Percentiles rank a stretch among this genome's conserved stretches.
Conservation (phyloP, 257 asterid genomes). For the Solanum arcanum region DNA sequence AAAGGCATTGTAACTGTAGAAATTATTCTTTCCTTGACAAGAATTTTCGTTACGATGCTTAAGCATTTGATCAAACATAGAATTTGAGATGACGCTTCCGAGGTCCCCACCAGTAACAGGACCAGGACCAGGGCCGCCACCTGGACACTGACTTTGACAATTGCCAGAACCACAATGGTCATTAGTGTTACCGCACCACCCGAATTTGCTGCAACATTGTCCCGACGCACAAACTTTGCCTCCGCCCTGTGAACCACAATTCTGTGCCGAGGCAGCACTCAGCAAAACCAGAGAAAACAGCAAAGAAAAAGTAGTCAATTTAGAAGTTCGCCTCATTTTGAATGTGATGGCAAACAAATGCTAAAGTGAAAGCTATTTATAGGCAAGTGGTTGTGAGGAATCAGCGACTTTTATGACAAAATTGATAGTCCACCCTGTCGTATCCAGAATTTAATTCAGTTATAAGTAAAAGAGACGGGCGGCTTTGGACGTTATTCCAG, state of each 20-base stretch:
- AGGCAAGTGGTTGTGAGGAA: too few relatives aligned
- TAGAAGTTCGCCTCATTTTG: neutral
- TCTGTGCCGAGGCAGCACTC: neutral
- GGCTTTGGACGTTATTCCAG: too few relatives aligned
- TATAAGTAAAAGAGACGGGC: neutral
- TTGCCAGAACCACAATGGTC: neutral
- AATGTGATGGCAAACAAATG: neutral
- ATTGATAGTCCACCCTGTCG: neutral
- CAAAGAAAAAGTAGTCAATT: neutral
- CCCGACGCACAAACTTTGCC: neutral
- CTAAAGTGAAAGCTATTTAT: neutral
- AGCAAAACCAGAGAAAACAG: neutral
- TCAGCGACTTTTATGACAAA: too few relatives aligned
- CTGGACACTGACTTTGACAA: neutral
- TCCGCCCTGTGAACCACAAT: neutral
- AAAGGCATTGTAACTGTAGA: constrained; percentile 22
- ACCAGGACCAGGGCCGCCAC: neutral
- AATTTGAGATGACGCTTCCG: neutral
- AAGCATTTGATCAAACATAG: constrained; percentile 2
- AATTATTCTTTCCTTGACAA: constrained; percentile 4
- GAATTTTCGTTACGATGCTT: constrained; percentile 9
- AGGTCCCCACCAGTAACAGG: neutral
- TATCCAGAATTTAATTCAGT: too few relatives aligned
- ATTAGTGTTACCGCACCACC: neutral
- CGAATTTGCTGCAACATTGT: neutral